Evolutionary conservation across 164 flowering plant genomes (phyloP), one percentile per base, ranked within the genome.

Genomic region (Macadamia integrifolia): DNA sequence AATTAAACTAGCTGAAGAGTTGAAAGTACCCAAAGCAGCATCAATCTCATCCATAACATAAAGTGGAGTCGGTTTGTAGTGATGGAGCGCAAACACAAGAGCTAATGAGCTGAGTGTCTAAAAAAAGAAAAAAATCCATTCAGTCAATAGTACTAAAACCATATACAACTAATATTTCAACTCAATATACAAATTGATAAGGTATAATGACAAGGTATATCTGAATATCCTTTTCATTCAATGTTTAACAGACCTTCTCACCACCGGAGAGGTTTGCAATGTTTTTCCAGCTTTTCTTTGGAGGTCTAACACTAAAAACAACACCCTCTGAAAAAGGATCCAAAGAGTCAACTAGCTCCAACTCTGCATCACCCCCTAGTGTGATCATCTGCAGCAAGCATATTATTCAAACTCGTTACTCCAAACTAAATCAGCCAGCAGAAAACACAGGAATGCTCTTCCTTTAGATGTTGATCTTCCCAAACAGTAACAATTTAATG

Each of bases 311-410:
- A 77, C 99, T 95, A 76, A 95, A 95, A 75, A 95, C 99, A 71
- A 95, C 96, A 65, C 99, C 99, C 82, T 95, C 99, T 52, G 99
- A 89, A 72, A 95, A 95, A 43, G 99, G 99, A 81, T 95, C 99
- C 80, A 95, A 75, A 46, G 99, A 95, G 72, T 95, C 99, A 35
- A 95, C 99, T 43, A 95, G 79, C 77, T 95, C 99, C 66, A 95
- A 84, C 72, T 95, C 99, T 15, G 99, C 99, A 84, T 92, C 99
- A 40, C 99, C 99, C 71, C 99, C 99, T 58, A 95, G 97, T 0
- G 99, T 95, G 65, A 95, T 95, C 99, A 95, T 95, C 99, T 95
- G 85, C 60, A 68, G n/a, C 57, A 77, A 35, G 57, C 55, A 6
- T 18, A 67, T 10, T 17, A 60, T 9, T 15, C 30, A 67, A 46